Percentiles rank a stretch among this genome's conserved stretches.
Evolutionary conservation across 2,329 filamentous ascomycete species (phyloP).

Genomic region (Neurospora crassa): DNA sequence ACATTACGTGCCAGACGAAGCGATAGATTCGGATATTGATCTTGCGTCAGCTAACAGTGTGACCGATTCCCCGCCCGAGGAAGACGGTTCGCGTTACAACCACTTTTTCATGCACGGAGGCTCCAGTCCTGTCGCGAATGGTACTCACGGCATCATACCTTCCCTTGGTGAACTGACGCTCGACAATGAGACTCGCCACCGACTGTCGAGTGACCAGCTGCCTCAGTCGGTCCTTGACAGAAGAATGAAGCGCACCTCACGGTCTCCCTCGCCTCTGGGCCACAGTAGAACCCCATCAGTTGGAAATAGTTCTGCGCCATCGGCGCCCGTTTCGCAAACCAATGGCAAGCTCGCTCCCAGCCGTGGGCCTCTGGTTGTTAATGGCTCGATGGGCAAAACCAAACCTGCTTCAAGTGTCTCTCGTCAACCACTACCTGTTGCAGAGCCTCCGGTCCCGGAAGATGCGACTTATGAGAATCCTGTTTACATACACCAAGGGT

Average conservation of each 20-base stretch:
- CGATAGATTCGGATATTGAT: slow-evolving; percentile 35
- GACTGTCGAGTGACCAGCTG: slow-evolving; percentile 43
- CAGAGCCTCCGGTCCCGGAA: slow-evolving; percentile 21
- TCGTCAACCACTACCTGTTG: slow-evolving; percentile 18
- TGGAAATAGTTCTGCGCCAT: slow-evolving; percentile 30
- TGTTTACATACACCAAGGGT: slow-evolving; percentile 27
- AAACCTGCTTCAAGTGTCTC: slow-evolving; percentile 18
- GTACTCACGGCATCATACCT: slow-evolving; percentile 29
- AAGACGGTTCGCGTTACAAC: slow-evolving; percentile 32
- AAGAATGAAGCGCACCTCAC: slow-evolving; percentile 41
- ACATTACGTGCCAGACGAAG: slow-evolving; percentile 47
- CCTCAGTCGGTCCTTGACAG: slow-evolving; percentile 45
- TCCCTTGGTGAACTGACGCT: slow-evolving; percentile 39
- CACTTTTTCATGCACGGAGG: slow-evolving; percentile 29
- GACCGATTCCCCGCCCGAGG: slow-evolving; percentile 37
- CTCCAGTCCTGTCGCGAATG: slow-evolving; percentile 19
- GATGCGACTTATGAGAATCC: slow-evolving; percentile 27
- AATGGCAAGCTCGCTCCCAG: slow-evolving; percentile 25
- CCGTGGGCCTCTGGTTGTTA: slow-evolving; percentile 30
- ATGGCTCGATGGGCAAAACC: slow-evolving; percentile 28
- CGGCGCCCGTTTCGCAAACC: slow-evolving; percentile 27
- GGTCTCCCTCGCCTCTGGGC: slow-evolving; percentile 47
- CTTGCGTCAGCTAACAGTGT: slow-evolving; percentile 30
- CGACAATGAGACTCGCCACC: slow-evolving; percentile 31
- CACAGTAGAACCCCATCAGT: slow-evolving; percentile 36